phyloP scores from a whole-genome alignment of 208 protist species.

The Wallacemonas sp. region DNA sequence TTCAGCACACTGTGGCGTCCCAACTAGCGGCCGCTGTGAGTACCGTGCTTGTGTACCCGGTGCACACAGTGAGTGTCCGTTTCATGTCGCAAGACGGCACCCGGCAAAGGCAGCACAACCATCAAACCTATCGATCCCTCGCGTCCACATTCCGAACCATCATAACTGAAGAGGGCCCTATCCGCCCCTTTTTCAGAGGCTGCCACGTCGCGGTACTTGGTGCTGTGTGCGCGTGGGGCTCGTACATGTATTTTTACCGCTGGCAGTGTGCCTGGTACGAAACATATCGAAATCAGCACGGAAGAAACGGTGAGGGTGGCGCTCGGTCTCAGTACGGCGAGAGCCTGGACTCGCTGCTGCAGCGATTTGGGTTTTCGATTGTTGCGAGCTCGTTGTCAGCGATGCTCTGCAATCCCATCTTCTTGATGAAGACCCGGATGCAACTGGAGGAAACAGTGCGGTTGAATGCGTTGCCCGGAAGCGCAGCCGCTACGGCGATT shows the following conservation, averaged over 20 bases:
- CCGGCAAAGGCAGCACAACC: slow-evolving; percentile 48
- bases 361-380: slow-evolving; percentile 53
- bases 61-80: slow-evolving; percentile 80
- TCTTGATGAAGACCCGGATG: slow-evolving; percentile 91
- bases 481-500: slow-evolving; percentile 9
- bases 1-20: slow-evolving; percentile 48
- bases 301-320: not conserved
- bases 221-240: slow-evolving; percentile 55
- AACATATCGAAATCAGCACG: slow-evolving; percentile 4
- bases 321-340: slow-evolving; percentile 1
- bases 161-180: slow-evolving; percentile 42
- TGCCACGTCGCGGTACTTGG: slow-evolving; percentile 59
- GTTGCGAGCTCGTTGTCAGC: slow-evolving; percentile 65
- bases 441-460: slow-evolving; percentile 61
- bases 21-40: slow-evolving; percentile 42
- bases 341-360: slow-evolving; percentile 36
- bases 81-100: slow-evolving; percentile 83
- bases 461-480: slow-evolving; percentile 3
- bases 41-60: slow-evolving; percentile 63
- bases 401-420: slow-evolving; percentile 82
- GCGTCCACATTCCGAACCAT: slow-evolving; percentile 26
- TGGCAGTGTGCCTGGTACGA: slow-evolving; percentile 32
- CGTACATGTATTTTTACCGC: slow-evolving; percentile 89
- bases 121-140: slow-evolving; percentile 48
- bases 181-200: slow-evolving; percentile 51